A percentile compares a stretch with the other conserved stretches of the same genome.
phyloP scores from a whole-genome alignment of 1,284 basidiomycete genomes.

The Quambalaria eucalypti region DNA sequence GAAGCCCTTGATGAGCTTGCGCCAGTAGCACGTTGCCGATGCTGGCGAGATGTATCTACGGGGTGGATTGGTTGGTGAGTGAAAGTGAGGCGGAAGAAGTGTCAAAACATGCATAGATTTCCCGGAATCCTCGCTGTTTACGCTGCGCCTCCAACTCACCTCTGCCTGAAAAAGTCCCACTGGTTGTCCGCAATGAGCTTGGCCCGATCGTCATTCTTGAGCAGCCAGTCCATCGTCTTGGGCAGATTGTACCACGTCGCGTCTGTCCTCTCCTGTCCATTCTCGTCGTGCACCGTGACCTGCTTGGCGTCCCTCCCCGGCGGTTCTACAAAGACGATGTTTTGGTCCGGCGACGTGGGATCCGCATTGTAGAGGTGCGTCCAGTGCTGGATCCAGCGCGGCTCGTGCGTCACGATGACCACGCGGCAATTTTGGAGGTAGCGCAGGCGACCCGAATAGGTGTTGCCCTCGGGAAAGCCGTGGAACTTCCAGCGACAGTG shows the following conservation, averaged over 20 bases:
- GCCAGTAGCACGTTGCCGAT: constrained; percentile 33
- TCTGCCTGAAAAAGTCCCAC: constrained; percentile 31
- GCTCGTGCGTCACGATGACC: constrained; percentile 39
- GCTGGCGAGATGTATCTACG: constrained; percentile 24
- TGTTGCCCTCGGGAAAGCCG: constrained; percentile 39
- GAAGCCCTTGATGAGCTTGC: constrained; percentile 26
- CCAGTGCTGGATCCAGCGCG: constrained; percentile 39
- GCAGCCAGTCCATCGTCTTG: constrained; percentile 31
- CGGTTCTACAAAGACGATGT: constrained; percentile 40
- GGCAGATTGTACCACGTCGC: constrained; percentile 32
- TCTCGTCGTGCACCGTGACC: constrained; percentile 19
- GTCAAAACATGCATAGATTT: too few relatives aligned
- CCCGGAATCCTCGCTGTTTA: too few relatives aligned
- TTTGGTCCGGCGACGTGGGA: constrained; percentile 31
- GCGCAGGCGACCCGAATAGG: constrained; percentile 33
- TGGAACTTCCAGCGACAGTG: constrained; percentile 43
- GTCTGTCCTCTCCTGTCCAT: constrained; percentile 10
- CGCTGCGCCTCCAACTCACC: constrained; percentile 5
- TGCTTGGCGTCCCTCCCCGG: constrained; percentile 7
- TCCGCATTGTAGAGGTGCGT: constrained; percentile 40
- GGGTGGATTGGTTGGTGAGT: background rate
- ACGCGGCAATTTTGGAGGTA: constrained; percentile 38
- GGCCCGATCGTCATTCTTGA: constrained; percentile 23
- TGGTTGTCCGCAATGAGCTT: constrained; percentile 37
- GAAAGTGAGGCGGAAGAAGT: too few relatives aligned